phyloP scores from a whole-genome alignment of 805 yeast species.

The Starmerella vitae region DNA sequence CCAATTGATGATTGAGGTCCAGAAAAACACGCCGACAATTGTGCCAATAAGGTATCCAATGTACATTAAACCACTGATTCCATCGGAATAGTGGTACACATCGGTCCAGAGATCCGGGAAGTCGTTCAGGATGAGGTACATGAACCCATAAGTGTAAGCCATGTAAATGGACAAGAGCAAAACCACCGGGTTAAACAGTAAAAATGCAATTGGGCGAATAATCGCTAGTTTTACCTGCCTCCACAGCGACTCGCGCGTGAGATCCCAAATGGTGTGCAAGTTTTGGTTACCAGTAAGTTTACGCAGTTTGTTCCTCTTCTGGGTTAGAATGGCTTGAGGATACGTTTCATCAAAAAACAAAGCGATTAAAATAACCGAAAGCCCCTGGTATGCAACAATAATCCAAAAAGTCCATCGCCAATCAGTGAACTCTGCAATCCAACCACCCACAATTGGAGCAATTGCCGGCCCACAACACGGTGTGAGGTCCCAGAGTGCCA shows the following conservation, averaged over 20 bases:
- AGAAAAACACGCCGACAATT: conserved; percentile 36
- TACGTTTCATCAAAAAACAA: conserved; percentile 42
- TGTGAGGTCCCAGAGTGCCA: conserved; percentile 44
- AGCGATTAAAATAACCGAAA: conserved; percentile 36
- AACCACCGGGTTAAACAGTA: conserved; percentile 50
- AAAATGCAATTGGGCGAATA: conserved; percentile 40
- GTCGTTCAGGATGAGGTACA: conserved; percentile 47
- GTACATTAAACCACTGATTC: conserved; percentile 45
- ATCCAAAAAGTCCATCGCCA: conserved; percentile 58
- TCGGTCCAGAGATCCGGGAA: conserved; percentile 41
- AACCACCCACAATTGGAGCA: conserved; percentile 37
- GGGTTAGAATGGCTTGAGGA: conserved; percentile 38
- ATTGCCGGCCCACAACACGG: conserved; percentile 49
- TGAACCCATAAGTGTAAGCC: conserved; percentile 53
- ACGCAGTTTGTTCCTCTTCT: conserved; percentile 36
- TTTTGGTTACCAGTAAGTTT: conserved; percentile 41
- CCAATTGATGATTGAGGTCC: conserved; percentile 35
- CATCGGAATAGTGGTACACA: conserved; percentile 35
- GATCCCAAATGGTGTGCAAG: conserved; percentile 46
- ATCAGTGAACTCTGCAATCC: conserved; percentile 34
- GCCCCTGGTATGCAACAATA: conserved; percentile 39
- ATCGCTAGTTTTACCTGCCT: conserved; percentile 31
- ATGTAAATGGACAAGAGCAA: conserved; percentile 46
- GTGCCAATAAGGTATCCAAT: conserved; percentile 46
- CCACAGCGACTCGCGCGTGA: conserved; percentile 13